Evolutionary conservation across 2,329 filamentous ascomycete species (phyloP).

Genomic region (Beauveria varroae): DNA sequence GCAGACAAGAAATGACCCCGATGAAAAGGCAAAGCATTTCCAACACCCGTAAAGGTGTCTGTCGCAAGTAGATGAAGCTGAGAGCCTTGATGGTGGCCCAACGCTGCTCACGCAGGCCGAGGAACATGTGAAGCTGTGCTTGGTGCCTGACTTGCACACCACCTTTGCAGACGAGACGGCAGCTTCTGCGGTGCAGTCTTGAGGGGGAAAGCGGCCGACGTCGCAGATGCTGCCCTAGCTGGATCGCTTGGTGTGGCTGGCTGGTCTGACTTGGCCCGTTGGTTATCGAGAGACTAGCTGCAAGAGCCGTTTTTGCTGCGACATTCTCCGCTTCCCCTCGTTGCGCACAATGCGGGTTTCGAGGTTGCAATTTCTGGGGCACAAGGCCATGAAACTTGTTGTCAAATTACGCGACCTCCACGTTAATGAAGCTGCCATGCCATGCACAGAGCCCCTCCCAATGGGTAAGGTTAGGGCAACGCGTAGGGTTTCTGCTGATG

Average conservation of each 20-base stretch:
- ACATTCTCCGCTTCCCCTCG: neutral
- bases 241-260: neutral
- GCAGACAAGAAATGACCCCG: neutral
- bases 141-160: conserved; percentile 1
- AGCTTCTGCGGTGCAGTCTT: neutral
- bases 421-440: neutral
- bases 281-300: neutral
- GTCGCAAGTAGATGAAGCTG: neutral
- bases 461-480: conserved; percentile 8
- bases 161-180: neutral
- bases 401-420: neutral
- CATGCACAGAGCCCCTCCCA: neutral
- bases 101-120: neutral
- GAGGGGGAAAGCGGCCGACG: neutral
- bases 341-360: too few species aligned
- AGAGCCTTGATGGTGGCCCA: neutral
- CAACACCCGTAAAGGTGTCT: neutral
- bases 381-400: too few species aligned
- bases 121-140: conserved; percentile 3
- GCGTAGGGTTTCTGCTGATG: conserved; percentile 1
- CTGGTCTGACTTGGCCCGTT: neutral
- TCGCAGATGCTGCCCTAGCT: neutral
- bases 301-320: neutral
- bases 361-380: too few species aligned
- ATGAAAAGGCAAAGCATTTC: neutral